Evolutionary conservation across 768 basidiomycete genomes (phyloP).

Genomic region (Leccinum broughii): DNA sequence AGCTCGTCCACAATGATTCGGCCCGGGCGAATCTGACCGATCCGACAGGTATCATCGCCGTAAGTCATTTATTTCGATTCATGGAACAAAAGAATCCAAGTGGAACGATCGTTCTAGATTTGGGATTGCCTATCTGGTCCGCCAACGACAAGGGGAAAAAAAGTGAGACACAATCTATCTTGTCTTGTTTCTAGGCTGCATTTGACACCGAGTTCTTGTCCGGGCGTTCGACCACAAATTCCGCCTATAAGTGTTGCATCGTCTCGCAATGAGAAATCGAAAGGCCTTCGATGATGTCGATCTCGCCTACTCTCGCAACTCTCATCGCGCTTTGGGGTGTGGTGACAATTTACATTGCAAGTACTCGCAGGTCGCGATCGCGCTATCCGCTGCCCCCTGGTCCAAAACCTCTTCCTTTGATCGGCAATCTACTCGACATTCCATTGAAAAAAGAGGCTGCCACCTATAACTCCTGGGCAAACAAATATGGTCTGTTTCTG

Average conservation of each 20-base stretch:
- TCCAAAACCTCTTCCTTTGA: slow-evolving; percentile 49
- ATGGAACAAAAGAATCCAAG: slow-evolving; percentile 6
- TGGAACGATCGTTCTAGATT: neutral
- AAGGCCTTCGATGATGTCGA: slow-evolving; percentile 18
- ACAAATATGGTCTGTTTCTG: slow-evolving; percentile 34
- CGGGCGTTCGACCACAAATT: slow-evolving; percentile 3
- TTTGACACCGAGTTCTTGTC: neutral
- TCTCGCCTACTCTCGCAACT: slow-evolving; percentile 13
- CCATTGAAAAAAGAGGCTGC: slow-evolving; percentile 39
- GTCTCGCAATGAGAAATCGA: slow-evolving; percentile 4
- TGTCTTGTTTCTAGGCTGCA: neutral
- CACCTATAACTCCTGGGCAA: slow-evolving; percentile 45
- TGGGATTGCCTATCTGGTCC: slow-evolving; percentile 1
- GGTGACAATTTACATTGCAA: slow-evolving; percentile 19
- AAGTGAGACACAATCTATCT: slow-evolving; percentile 17
- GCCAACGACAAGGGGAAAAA: slow-evolving; percentile 10
- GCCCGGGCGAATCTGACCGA: neutral
- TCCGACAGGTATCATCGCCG: neutral
- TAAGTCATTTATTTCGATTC: neutral
- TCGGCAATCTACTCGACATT: slow-evolving; percentile 55
- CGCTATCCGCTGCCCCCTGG: slow-evolving; percentile 52
- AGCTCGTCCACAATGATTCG: too few species aligned
- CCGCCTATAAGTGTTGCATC: slow-evolving; percentile 16
- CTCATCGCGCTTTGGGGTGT: slow-evolving; percentile 26
- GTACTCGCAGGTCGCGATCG: slow-evolving; percentile 12